These are phyloP conservation scores for Chrysoporthe austroafricana DNA, from an alignment of 2,329 filamentous ascomycete species.

Conservation along the genomic window DNA sequence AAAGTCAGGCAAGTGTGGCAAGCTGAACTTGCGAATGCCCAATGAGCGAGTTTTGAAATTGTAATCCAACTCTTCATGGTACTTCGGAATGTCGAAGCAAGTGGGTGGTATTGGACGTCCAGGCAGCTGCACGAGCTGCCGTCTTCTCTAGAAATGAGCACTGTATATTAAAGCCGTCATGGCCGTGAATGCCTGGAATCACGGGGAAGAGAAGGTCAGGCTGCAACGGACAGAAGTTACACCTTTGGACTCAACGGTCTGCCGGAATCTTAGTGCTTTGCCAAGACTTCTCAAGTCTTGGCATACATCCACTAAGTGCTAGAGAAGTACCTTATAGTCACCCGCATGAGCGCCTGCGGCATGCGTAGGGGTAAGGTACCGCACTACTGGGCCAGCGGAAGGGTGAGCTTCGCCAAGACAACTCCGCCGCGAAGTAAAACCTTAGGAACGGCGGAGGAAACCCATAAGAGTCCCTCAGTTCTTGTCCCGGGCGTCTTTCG, in stretches of 20 bases:
- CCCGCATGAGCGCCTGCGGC: no score
- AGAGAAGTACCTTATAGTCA: background rate
- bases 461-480: slow-evolving; percentile 18
- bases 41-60: background rate
- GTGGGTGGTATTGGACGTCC: background rate
- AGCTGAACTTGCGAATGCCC: background rate
- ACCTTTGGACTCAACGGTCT: slow-evolving; percentile 2
- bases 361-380: background rate
- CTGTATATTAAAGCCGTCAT: background rate
- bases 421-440: slow-evolving; percentile 18
- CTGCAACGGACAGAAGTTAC: background rate
- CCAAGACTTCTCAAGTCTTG: slow-evolving; percentile 12
- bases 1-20: slow-evolving; percentile 7
- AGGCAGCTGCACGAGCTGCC: background rate
- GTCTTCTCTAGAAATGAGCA: background rate
- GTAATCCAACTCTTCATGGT: background rate
- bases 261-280: slow-evolving; percentile 13
- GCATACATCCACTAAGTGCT: slow-evolving; percentile 1
- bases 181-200: no score
- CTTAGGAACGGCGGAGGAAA: slow-evolving; percentile 13
- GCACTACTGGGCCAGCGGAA: background rate
- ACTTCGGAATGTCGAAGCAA: background rate
- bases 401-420: slow-evolving; percentile 17
- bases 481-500: slow-evolving; percentile 9
- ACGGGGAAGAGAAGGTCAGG: background rate